Evolutionary conservation across 352 stramenopile species (phyloP).

Genomic region (Phytophthora litchii): DNA sequence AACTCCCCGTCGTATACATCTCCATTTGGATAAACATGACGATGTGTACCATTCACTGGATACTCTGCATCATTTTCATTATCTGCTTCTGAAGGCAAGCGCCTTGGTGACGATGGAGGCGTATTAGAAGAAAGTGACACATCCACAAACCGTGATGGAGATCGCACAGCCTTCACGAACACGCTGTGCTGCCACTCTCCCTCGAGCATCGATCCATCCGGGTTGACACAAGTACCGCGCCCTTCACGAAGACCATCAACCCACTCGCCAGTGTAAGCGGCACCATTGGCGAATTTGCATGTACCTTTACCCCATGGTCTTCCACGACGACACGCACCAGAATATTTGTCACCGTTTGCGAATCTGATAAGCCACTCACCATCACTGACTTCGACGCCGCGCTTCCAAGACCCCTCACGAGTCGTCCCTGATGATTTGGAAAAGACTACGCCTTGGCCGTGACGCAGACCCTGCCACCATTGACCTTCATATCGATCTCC

Average conservation of each 20-base stretch:
- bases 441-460: constrained; percentile 65
- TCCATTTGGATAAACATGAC: constrained; percentile 63
- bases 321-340: constrained; percentile 58
- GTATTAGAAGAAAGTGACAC: constrained; percentile 44
- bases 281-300: constrained; percentile 91
- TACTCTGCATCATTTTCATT: constrained; percentile 16
- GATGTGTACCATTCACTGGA: constrained; percentile 43
- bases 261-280: constrained; percentile 90
- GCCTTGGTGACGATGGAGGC: constrained; percentile 6
- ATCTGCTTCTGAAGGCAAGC: constrained; percentile 1
- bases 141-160: constrained; percentile 65
- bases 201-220: constrained; percentile 67
- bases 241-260: constrained; percentile 82
- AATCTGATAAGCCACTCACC: constrained; percentile 75
- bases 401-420: constrained; percentile 74
- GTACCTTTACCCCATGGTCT: constrained; percentile 80
- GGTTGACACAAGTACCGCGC: constrained; percentile 65
- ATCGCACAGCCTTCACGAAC: constrained; percentile 51
- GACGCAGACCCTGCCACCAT: constrained; percentile 75
- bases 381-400: constrained; percentile 56
- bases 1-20: constrained; percentile 82
- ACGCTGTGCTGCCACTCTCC: constrained; percentile 78
- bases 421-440: constrained; percentile 64
- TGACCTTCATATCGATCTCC: constrained; percentile 72
- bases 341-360: constrained; percentile 81